Evolutionary conservation across 768 basidiomycete genomes (phyloP).

Genomic region (Boletus fagicola): DNA sequence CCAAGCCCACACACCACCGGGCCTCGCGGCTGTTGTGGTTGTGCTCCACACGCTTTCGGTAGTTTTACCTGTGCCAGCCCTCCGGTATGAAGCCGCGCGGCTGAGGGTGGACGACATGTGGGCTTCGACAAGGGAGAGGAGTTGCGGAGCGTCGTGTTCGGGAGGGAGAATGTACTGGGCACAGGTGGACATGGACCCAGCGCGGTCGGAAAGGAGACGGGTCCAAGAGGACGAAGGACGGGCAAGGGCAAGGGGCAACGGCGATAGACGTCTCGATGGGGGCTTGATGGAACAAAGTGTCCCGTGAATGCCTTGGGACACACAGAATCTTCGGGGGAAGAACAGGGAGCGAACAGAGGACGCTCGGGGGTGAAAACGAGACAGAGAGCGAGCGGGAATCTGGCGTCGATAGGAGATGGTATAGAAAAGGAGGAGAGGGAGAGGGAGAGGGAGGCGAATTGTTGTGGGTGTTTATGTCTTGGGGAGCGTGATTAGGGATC

Average conservation of each 20-base stretch:
- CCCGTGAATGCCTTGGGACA: conserved; percentile 67
- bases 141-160: conserved; percentile 67
- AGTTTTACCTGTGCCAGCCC: conserved; percentile 34
- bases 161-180: conserved; percentile 48
- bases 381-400: conserved; percentile 32
- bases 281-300: conserved; percentile 57
- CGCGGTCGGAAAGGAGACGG: conserved; percentile 55
- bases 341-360: conserved; percentile 48
- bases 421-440: conserved; percentile 46
- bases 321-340: conserved; percentile 75
- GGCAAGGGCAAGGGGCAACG: conserved; percentile 42
- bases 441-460: conserved; percentile 59
- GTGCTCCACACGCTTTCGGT: conserved; percentile 34
- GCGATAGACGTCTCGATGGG: conserved; percentile 49
- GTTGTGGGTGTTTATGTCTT: conserved; percentile 71
- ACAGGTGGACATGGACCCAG: conserved; percentile 32
- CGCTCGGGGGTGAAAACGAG: conserved; percentile 27
- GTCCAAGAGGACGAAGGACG: conserved; percentile 28
- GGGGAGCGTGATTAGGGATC: conserved; percentile 65
- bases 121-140: conserved; percentile 58
- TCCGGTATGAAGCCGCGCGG: conserved; percentile 70
- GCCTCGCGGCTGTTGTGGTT: too few relatives aligned
- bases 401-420: conserved; percentile 19
- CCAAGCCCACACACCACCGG: too few relatives aligned
- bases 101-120: conserved; percentile 65